phyloP scores from a whole-genome alignment of 345 rosid genomes.

The Boechera retrofracta region DNA sequence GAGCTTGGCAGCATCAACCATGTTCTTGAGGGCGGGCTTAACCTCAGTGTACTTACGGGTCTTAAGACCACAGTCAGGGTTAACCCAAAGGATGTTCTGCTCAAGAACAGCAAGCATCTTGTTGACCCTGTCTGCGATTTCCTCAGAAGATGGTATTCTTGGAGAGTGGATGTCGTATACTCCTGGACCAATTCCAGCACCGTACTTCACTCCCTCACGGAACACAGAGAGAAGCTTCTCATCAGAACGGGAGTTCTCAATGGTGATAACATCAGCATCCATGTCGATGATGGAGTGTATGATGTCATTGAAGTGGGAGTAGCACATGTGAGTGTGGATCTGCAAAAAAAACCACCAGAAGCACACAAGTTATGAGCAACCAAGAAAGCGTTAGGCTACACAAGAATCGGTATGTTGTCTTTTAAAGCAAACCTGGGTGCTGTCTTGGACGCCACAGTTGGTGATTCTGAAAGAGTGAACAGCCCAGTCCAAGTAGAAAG shows the following conservation, averaged over 20 bases:
- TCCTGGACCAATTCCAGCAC: constrained; percentile 98
- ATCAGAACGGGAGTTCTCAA: constrained; percentile 98
- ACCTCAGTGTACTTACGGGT: constrained; percentile 93
- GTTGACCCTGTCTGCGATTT: constrained; percentile 94
- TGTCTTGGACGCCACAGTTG: constrained; percentile 85
- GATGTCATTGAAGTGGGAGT: constrained; percentile 98
- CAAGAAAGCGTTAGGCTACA: background rate
- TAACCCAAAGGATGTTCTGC: constrained; percentile 95
- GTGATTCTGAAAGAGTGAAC: constrained; percentile 99
- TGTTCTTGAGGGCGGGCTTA: constrained; percentile 85
- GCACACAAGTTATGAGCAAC: background rate
- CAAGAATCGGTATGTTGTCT: background rate
- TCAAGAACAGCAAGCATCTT: constrained; percentile 99
- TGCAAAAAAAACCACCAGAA: constrained; percentile 34
- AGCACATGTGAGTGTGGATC: constrained; percentile 99
- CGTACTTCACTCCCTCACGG: constrained; percentile 98
- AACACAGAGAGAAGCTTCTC: constrained; percentile 97
- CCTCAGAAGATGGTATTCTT: constrained; percentile 92
- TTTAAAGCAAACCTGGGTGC: constrained; percentile 73
- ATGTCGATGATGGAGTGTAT: constrained; percentile 98
- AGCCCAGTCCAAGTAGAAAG: constrained; percentile 99
- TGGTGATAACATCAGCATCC: constrained; percentile 99
- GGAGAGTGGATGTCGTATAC: constrained; percentile 99
- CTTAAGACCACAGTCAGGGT: constrained; percentile 99
- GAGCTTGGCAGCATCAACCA: constrained; percentile 93